Evolutionary conservation across 352 stramenopile genomes (phyloP).

Genomic region (Globisporangium mamillatum): DNA sequence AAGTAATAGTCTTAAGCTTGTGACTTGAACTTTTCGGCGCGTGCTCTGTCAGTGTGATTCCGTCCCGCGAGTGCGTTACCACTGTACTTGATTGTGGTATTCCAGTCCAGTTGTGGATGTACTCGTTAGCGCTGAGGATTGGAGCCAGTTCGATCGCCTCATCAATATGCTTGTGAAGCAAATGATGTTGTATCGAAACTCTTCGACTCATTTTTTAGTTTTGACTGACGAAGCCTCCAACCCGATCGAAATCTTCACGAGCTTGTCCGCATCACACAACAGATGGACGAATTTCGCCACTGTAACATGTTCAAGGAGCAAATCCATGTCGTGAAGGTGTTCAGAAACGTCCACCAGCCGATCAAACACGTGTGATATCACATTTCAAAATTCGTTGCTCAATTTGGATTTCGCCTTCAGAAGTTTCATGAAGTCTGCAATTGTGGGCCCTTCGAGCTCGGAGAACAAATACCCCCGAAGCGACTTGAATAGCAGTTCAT

Average conservation of each 20-base stretch:
- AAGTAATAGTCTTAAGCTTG: no score
- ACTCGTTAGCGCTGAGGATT: background rate
- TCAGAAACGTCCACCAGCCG: conserved; percentile 3
- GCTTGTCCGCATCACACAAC: background rate
- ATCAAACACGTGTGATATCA: background rate
- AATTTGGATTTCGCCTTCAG: background rate
- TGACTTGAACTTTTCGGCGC: no score
- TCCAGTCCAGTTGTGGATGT: conserved; percentile 8
- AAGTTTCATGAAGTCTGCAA: background rate
- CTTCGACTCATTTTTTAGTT: conserved; percentile 3
- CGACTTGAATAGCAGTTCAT: no score
- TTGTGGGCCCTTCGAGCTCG: background rate
- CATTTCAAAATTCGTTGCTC: background rate
- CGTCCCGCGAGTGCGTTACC: no score
- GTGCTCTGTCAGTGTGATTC: no score
- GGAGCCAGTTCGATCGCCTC: background rate
- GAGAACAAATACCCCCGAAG: background rate
- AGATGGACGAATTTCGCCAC: conserved; percentile 1
- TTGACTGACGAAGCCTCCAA: background rate
- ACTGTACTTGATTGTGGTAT: background rate
- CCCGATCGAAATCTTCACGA: background rate
- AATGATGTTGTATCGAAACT: background rate
- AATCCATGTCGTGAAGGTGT: background rate
- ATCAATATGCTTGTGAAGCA: conserved; percentile 9
- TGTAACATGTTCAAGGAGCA: background rate